Conservation (phyloP, 208 protist species). For the Acanthamoeba pearcei region DNA sequence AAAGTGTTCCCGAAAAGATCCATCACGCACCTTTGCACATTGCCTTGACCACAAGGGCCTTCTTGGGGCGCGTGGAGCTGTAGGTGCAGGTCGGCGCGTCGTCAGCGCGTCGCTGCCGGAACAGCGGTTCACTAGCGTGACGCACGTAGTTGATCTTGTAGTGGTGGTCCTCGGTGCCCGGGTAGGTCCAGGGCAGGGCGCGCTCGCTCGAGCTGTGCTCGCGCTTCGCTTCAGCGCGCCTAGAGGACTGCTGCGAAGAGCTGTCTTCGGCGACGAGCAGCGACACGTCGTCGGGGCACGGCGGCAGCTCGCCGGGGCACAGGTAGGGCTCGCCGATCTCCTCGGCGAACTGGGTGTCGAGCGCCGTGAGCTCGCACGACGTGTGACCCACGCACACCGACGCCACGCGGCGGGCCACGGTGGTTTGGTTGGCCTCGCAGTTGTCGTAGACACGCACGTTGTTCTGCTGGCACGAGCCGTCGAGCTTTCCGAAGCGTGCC, state of each 20-base stretch:
- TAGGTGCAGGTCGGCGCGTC: constrained; percentile 10
- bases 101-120: not conserved
- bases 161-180: constrained; percentile 26
- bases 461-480: constrained; percentile 28
- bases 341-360: constrained; percentile 23
- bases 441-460: not conserved
- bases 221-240: not conserved
- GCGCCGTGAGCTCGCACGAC: constrained; percentile 2
- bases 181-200: not conserved
- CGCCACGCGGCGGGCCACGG: not conserved
- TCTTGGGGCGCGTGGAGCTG: constrained; percentile 15
- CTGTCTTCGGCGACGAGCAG: constrained; percentile 12
- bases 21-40: constrained; percentile 5
- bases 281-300: not conserved
- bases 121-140: not conserved
- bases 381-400: constrained; percentile 50
- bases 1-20: too few relatives aligned
- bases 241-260: not conserved
- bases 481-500: constrained; percentile 45
- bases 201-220: not conserved
- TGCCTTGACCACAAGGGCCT: constrained; percentile 51
- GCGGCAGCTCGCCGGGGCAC: constrained; percentile 50
- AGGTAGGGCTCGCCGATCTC: constrained; percentile 68
- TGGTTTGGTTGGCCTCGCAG: not conserved
- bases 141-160: constrained; percentile 19